These are phyloP conservation scores for Brettanomyces anomalus DNA, from an alignment of 805 yeast genomes.

Conservation along the genomic window DNA sequence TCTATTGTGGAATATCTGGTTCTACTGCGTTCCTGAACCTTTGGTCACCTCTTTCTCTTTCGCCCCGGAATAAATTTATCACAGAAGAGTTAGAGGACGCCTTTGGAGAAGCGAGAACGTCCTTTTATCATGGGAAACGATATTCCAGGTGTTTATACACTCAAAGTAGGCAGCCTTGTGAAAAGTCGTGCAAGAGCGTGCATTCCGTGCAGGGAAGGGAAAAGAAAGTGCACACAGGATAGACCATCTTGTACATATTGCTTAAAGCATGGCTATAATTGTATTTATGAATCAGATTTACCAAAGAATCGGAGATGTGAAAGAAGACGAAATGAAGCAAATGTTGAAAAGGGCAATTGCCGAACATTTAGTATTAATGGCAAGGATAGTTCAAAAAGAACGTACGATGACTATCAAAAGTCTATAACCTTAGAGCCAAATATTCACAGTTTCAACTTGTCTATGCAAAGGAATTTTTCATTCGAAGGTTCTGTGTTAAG, in stretches of 20 bases:
- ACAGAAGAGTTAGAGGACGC: too few species aligned
- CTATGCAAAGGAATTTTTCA: too few species aligned
- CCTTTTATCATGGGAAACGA: background rate
- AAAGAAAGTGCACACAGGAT: slow-evolving; percentile 53
- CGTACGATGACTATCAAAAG: slow-evolving; percentile 8
- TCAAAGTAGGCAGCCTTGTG: slow-evolving; percentile 6
- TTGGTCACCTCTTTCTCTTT: too few species aligned
- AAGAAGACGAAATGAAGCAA: too few species aligned
- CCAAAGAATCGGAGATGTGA: too few species aligned
- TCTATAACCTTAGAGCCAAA: slow-evolving; percentile 8
- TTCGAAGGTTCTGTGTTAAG: too few species aligned
- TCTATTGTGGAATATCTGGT: too few species aligned
- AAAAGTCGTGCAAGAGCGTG: slow-evolving; percentile 25
- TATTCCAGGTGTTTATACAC: slow-evolving; percentile 11
- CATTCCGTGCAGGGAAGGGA: slow-evolving; percentile 50
- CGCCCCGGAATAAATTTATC: too few species aligned
- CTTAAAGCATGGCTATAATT: slow-evolving; percentile 33
- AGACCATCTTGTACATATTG: slow-evolving; percentile 52
- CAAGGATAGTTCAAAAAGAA: background rate
- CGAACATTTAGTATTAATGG: background rate
- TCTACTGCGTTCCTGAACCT: too few species aligned
- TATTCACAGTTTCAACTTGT: background rate
- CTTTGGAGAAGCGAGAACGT: too few species aligned
- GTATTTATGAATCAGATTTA: slow-evolving; percentile 35
- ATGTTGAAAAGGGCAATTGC: background rate